phyloP scores from a whole-genome alignment of 495 filamentous ascomycete species.

The Cercophora samala region DNA sequence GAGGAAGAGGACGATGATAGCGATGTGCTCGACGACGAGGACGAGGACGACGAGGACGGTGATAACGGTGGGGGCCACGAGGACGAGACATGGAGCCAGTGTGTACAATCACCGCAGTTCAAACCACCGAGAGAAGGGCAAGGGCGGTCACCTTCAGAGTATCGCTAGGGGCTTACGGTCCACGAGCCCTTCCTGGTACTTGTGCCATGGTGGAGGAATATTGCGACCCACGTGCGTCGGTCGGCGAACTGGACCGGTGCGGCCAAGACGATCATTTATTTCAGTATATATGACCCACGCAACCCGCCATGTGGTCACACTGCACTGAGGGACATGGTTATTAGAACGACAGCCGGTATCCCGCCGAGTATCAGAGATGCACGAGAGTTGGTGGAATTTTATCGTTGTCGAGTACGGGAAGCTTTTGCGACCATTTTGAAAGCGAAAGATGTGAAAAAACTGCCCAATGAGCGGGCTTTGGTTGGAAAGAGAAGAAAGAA shows the following conservation, averaged over 20 bases:
- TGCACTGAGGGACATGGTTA: neutral
- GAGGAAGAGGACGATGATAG: conserved; percentile 23
- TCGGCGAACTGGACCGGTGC: neutral
- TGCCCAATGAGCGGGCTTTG: neutral
- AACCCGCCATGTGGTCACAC: neutral
- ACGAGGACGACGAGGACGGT: conserved; percentile 27
- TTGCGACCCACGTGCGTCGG: neutral
- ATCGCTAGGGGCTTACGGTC: neutral
- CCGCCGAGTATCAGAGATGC: neutral
- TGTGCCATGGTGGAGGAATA: neutral
- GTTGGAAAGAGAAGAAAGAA: neutral
- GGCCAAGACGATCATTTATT: neutral
- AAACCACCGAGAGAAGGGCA: neutral
- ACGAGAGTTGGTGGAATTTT: neutral
- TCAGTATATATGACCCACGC: neutral
- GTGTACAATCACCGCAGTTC: neutral
- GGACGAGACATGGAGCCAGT: neutral
- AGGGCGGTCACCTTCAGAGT: neutral
- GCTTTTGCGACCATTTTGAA: neutral
- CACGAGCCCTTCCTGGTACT: neutral
- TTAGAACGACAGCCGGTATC: neutral
- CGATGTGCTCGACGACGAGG: conserved; percentile 24
- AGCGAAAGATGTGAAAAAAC: neutral
- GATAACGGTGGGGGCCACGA: conserved; percentile 8
- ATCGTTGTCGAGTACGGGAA: neutral